Conservation (phyloP, 2,329 filamentous ascomycete genomes). For the Aspergillus sp. region DNA sequence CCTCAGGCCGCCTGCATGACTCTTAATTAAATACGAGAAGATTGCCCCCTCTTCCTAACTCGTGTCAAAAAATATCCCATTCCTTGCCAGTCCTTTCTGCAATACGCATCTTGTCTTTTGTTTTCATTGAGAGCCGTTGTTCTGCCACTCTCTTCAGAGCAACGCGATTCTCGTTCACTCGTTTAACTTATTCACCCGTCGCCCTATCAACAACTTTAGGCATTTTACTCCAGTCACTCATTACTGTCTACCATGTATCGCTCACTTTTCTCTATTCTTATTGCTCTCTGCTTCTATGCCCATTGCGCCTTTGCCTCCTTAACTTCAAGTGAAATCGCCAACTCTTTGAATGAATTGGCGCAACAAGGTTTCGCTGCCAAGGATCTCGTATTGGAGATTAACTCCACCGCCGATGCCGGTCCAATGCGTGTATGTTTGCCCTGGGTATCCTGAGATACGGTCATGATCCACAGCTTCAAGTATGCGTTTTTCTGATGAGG, state of each 20-base stretch:
- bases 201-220: no score
- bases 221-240: not conserved
- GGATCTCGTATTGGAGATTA: constrained; percentile 2
- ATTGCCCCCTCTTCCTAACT: not conserved
- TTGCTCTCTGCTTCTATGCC: not conserved
- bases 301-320: not conserved
- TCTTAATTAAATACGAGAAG: no score
- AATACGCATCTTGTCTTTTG: not conserved
- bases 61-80: not conserved
- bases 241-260: not conserved
- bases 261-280: not conserved
- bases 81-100: not conserved
- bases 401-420: constrained; percentile 1
- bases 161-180: not conserved
- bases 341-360: constrained; percentile 4
- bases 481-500: not conserved
- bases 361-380: constrained; percentile 3
- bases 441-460: no score
- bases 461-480: no score
- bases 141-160: constrained; percentile 10
- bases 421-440: not conserved
- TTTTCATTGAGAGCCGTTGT: not conserved
- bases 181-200: not conserved
- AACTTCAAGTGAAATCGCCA: not conserved
- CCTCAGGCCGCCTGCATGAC: no score